A percentile compares a stretch with the other conserved stretches of the same genome.
Conservation (phyloP, 495 filamentous ascomycete genomes). For the Annulohypoxylon maeteangense region DNA sequence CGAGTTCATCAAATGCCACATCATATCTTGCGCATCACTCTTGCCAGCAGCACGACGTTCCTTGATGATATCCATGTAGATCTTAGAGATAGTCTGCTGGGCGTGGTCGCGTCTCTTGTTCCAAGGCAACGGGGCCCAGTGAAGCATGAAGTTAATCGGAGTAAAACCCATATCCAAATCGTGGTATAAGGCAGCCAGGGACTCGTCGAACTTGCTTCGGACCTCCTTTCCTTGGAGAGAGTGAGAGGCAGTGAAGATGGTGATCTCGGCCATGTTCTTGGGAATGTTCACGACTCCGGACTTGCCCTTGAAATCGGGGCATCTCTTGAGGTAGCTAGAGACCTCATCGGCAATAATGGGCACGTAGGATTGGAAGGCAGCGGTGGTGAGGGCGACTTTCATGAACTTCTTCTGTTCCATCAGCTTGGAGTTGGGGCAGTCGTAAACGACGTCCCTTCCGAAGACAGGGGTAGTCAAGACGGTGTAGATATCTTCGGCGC, state of each 20-base stretch:
- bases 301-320: conserved; percentile 71
- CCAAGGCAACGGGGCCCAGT: conserved; percentile 86
- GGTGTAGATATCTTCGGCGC: conserved; percentile 84
- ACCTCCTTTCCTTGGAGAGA: conserved; percentile 84
- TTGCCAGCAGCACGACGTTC: conserved; percentile 66
- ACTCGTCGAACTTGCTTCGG: conserved; percentile 76
- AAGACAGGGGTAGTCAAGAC: conserved; percentile 88
- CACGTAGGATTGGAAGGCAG: conserved; percentile 80
- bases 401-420: conserved; percentile 93
- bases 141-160: conserved; percentile 85
- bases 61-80: conserved; percentile 82
- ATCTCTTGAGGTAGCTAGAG: conserved; percentile 71
- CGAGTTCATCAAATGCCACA: conserved; percentile 83
- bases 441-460: conserved; percentile 86
- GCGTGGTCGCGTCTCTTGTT: conserved; percentile 83
- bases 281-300: conserved; percentile 73
- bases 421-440: conserved; percentile 85
- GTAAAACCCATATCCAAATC: conserved; percentile 87
- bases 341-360: conserved; percentile 82
- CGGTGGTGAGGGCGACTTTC: conserved; percentile 82
- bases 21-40: conserved; percentile 73
- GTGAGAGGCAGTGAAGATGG: conserved; percentile 84
- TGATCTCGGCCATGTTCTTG: conserved; percentile 81
- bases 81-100: conserved; percentile 76
- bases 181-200: conserved; percentile 80